These are phyloP conservation scores for Rosa rugosa DNA, from an alignment of 306 rosid species.

Conservation along the genomic window DNA sequence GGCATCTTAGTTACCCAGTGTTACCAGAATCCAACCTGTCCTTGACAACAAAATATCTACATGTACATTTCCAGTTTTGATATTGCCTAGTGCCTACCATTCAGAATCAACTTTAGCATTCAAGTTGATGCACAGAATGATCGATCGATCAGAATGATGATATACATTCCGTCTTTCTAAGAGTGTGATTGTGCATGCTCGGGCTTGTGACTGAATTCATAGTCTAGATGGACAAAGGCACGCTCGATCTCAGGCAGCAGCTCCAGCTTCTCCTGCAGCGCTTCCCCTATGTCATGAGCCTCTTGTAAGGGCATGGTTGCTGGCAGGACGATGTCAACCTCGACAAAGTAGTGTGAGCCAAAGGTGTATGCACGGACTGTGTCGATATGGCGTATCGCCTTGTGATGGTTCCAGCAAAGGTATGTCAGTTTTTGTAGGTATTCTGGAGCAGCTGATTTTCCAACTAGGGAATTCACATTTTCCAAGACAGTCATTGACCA, in stretches of 20 bases:
- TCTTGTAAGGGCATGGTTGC: conserved; percentile 79
- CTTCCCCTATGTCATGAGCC: conserved; percentile 95
- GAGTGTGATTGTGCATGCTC: conserved; percentile 80
- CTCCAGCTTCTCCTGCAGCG: conserved; percentile 87
- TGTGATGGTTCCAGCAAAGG: conserved; percentile 96
- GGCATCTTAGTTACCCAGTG: neutral
- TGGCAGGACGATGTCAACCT: conserved; percentile 93
- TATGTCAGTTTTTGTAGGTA: conserved; percentile 88
- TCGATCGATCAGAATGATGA: neutral
- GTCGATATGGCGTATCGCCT: conserved; percentile 80
- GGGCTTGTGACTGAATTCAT: conserved; percentile 90
- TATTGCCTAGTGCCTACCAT: conserved; percentile 1
- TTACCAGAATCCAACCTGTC: neutral
- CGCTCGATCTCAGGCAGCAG: conserved; percentile 87
- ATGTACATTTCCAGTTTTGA: neutral
- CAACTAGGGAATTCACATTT: conserved; percentile 89
- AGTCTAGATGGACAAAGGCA: conserved; percentile 94
- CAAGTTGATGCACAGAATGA: neutral
- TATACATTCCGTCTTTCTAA: conserved; percentile 22
- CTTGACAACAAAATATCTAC: conserved; percentile 7
- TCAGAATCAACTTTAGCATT: neutral
- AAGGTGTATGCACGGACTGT: conserved; percentile 92
- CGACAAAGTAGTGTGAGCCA: conserved; percentile 95
- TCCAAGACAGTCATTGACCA: conserved; percentile 96
- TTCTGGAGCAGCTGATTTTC: conserved; percentile 90